Evolutionary conservation across 2,329 filamentous ascomycete species (phyloP), one percentile per base, ranked within the genome.

Genomic region (Aureobasidium lini): DNA sequence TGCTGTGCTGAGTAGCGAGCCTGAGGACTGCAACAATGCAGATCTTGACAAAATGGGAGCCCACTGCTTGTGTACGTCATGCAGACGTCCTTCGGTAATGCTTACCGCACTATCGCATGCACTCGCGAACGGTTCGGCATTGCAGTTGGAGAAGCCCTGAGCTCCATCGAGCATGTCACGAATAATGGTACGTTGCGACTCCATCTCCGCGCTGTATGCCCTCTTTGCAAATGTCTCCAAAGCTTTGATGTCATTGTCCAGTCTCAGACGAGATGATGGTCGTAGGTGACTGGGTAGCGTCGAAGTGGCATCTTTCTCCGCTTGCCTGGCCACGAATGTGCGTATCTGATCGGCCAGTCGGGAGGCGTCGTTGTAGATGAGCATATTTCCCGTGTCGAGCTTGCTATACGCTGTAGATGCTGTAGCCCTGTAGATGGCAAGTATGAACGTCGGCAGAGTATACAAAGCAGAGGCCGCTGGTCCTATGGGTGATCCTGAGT

Each of bases 381-480:
- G 79, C 78, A 87, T 85, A 64, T 84, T 81, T 6, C 81, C 82
- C 2, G 79, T 76, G 16, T 73, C 73, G 40, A 84, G 78, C 13
- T 82, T 76, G 0, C 83, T 78, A 69, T 94, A 94, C 67, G 88
- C 89, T 60, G 87, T 82, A 0, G 87, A 84, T 5, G 89, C 87
- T 2, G 90, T 84, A 3, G 89, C 88, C 52, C 89, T 80, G 71
- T 91, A 94, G 73, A 92, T 83, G n/a, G 88, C 88, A 44, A 94
- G 75, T 1, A 86, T 80, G 16, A 90, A 81, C 0, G 85, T 87
- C 1, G 89, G 89, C 3, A 94, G 74, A 37, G 80, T 81, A 67
- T 90, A 90, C 0, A 94, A 76, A 0, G 85, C 88, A 7, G 82
- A 77, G 0, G 86, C 87, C 4, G 87, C 87, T 11, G 86, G 77